Base-by-base conservation (phyloP, 441 rosid genomes). In the Populus tomentosa region DNA sequence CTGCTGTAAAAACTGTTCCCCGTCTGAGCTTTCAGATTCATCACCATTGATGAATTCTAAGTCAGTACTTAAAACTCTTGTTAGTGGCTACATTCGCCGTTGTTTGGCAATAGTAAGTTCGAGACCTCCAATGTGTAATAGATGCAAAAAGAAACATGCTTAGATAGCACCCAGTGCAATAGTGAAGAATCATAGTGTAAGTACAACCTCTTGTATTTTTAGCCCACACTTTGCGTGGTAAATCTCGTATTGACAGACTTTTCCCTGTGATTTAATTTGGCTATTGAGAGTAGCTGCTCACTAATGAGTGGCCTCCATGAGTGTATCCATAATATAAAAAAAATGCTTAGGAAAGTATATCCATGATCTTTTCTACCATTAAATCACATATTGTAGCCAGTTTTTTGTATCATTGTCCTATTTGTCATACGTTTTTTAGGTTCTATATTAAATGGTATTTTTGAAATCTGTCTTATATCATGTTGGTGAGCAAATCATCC, bases 21-120 rank as follows among this genome's bases (percentile, higher is more conserved):
- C 18, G 16, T 46, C 56, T 33, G 46, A 67, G 1, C 64, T 82
- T 0, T 72, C 71, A 18, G 77, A 79, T 42, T 72, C 82, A 67
- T 84, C 91, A 35, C 84, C 90, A 16, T 72, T 87, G 18, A 72
- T 89, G 11, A 88, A 75, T 77, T 80, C 76, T 14, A 95, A 88
- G 77, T 83, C 90, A 30, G n/a, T 89, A 71, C 64, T 91, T 18
- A 38, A 94, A 88, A 82, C 78, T 96, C 72, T 33, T 90, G 42
- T 75, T 94, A 38, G 93, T 90, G 30, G 97, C 89, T 53, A 88
- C 81, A 59, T 76, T 89, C 63, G 97, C 96, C 6, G 78, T 91
- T 21, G 85, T 80, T 62, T 96, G 93, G 96, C 94, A 89, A 78
- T 87, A 86, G 78, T 88, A 33, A 50, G 78, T 42, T 77, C 8